phyloP scores from a whole-genome alignment of 768 basidiomycete species.

The Rhizopogon vinicolor region DNA sequence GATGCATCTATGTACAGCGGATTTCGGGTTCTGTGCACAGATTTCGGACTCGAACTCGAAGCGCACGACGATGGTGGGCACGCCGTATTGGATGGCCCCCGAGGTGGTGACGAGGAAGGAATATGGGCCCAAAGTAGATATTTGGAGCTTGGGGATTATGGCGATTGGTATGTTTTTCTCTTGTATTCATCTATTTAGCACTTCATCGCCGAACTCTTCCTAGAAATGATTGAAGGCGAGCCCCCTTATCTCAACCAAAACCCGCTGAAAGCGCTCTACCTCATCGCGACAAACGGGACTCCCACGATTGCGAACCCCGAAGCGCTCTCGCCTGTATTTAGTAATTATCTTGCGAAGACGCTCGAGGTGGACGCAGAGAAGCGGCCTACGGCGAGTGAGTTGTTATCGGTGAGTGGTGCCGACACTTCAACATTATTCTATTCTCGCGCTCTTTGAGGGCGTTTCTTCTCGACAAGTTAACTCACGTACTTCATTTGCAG shows the following conservation, averaged over 20 bases:
- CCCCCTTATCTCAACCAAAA: constrained; percentile 96
- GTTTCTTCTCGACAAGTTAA: neutral
- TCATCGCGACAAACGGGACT: constrained; percentile 98
- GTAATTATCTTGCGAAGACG: constrained; percentile 83
- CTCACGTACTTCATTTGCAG: constrained; percentile 29
- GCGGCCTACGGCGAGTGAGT: constrained; percentile 78
- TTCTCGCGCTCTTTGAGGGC: neutral
- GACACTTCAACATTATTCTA: no score
- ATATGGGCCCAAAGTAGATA: constrained; percentile 97
- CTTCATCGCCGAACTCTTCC: constrained; percentile 3
- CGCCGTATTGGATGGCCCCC: constrained; percentile 99
- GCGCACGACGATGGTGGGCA: constrained; percentile 97
- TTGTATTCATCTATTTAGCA: neutral
- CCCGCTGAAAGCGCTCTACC: constrained; percentile 92
- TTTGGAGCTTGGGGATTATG: constrained; percentile 97
- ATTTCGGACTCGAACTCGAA: constrained; percentile 88
- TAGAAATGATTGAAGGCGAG: constrained; percentile 98
- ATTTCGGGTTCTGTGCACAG: constrained; percentile 99
- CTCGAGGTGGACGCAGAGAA: constrained; percentile 95
- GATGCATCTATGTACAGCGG: constrained; percentile 48
- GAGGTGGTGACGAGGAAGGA: constrained; percentile 98
- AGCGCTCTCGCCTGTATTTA: constrained; percentile 69
- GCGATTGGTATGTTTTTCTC: constrained; percentile 68
- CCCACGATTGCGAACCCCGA: constrained; percentile 94
- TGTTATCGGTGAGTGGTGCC: constrained; percentile 57